Conservation (phyloP, 495 filamentous ascomycete genomes). For the Amorphotheca resinae region DNA sequence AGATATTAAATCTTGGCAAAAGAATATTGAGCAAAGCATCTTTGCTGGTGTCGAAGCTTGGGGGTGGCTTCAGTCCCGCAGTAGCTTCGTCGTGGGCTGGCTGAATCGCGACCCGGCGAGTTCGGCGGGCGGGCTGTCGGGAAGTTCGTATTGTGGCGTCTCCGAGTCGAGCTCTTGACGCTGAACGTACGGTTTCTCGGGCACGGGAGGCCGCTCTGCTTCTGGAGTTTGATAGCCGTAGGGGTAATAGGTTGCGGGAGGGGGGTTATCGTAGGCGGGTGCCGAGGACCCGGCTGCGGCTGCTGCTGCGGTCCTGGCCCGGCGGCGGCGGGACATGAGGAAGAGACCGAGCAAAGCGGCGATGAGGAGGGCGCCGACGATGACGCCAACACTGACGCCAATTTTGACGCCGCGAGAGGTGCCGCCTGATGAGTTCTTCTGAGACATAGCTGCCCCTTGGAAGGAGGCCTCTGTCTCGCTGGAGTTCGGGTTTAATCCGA, state of each 20-base stretch:
- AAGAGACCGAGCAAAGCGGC: not conserved
- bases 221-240: not conserved
- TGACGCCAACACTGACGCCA: constrained; percentile 19
- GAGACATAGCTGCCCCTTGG: constrained; percentile 27
- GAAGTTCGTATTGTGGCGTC: not conserved
- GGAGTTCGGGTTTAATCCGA: constrained; percentile 55
- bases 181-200: too few relatives aligned
- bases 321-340: not conserved
- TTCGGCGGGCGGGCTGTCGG: not conserved
- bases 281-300: too few relatives aligned
- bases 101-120: not conserved
- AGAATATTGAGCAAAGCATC: too few relatives aligned
- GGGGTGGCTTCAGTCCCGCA: too few relatives aligned
- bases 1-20: too few relatives aligned
- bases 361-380: constrained; percentile 3
- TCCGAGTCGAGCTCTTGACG: too few relatives aligned
- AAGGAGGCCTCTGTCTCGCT: constrained; percentile 45
- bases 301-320: not conserved
- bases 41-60: too few relatives aligned
- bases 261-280: too few relatives aligned
- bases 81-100: too few relatives aligned
- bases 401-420: constrained; percentile 30
- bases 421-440: constrained; percentile 36
- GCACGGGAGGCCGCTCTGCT: not conserved
- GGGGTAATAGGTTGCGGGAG: too few relatives aligned